Evolutionary conservation across 2,329 filamentous ascomycete species (phyloP), one percentile per base, ranked within the genome.

Genomic region (Penicillium sp.): DNA sequence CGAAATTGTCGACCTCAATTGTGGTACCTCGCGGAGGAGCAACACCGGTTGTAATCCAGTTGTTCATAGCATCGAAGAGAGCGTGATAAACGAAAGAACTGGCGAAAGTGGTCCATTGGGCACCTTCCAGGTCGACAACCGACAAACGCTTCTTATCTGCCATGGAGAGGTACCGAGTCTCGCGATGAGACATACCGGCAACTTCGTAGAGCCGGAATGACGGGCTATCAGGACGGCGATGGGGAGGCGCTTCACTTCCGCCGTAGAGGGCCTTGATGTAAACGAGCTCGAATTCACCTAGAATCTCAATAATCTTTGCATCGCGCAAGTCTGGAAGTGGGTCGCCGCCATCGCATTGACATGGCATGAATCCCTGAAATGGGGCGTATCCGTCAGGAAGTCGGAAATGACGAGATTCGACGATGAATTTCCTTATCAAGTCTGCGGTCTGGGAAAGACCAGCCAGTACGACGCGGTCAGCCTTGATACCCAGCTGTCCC

Each of bases 141-240:
- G 33, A 24, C 19, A 49, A 15, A 24, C 33, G 32, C 6, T 31
- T 32, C 19, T 37, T 44, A 2, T 45, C 46, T 3, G 46, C 33
- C 33, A 44, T 31, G 12, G 46, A 37, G 32, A 44, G 19, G 26
- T 49, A 49, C 19, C 19, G 24, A 26, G 46, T 37, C 17, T 44
- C 39, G 15, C 46, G 46, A 44, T 44, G 32, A 21, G 46, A 17
- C 46, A 49, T 31, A 8, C 46, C 46, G 2, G 46, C 17, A 24
- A 49, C 46, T 32, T 49, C 46, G 21, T 49, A 49, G 15, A 49
- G 41, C 8, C 46, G 40, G 21, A 37, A 49, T n/a, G 26, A 24
- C 3, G 9, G n/a, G 33, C 32, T 44, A 26, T 49, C 46, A 4
- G 12, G 5, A 12, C 40, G 46, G 15, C 46, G 40, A 17, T 48